Evolutionary conservation across 495 filamentous ascomycete species (phyloP), one percentile per base, ranked within the genome.

Genomic region (Penicillium egyptiacum): DNA sequence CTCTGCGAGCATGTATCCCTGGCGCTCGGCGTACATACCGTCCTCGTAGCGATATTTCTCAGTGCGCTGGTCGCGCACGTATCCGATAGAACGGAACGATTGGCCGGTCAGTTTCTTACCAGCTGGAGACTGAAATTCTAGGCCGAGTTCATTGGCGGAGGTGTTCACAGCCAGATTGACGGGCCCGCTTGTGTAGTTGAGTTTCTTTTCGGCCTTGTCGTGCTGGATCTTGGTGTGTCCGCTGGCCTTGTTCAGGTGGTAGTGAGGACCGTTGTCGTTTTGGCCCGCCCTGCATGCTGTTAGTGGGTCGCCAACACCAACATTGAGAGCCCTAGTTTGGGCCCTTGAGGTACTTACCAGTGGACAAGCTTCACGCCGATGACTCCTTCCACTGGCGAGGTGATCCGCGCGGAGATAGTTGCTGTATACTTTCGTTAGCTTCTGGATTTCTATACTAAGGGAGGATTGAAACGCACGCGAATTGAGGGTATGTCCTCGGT

Each of bases 291-390:
- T 77, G 23, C 10, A 43, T 37, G 25, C 22, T 45, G 47, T 49
- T 41, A 62, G 41, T 12, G 26, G 26, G 3, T 33, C 14, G 30
- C 30, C 11, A 14, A 33, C 11, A 33, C 30, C 30, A 14, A 33
- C 8, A 25, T 40, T 3, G 20, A 44, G 16, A 14, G 35, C 16
- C 7, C 35, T 4, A 6, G 35, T 3, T 8, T 39, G n/a, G 9
- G 7, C 35, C n/a, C n/a, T 39, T 8, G n/a, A 17, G 17, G 11
- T 26, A 20, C 83, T 40, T 75, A 77, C 83, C 86, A 89, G 62
- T 91, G 86, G 0, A 83, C 83, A 8, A 82, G 74, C 52, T 86
- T 84, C 43, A 86, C 76, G 6, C 83, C 83, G 51, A 87, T 79
- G 17, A 85, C 75, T 45, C 85, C 85, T 46, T 85, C 83, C 41